Base-by-base conservation (phyloP, 176 grass and related monocot genomes). In the Aegilops sharonensis region DNA sequence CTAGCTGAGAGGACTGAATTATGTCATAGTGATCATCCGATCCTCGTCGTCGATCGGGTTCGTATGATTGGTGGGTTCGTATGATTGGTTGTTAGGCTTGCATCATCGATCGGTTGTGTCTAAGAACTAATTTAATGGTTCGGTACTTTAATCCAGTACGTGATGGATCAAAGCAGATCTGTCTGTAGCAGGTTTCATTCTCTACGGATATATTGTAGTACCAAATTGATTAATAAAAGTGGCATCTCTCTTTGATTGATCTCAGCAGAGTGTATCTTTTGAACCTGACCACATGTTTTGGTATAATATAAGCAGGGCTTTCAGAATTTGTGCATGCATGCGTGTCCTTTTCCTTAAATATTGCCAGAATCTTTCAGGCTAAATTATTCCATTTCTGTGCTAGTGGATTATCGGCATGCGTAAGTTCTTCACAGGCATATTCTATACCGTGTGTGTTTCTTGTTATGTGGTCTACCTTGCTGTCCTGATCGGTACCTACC, bases 21-120 rank as follows among this genome's bases (percentile, higher is more conserved):
- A 27, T 91, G 62, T 70, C 68, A 48, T n/a, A 68, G 47, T 84
- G 74, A 67, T 87, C 74, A 25, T 23, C 50, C 11, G 4, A 29
- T 64, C n/a, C 1, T 25, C n/a, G 23, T 25, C 61, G 61, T 5
- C 34, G 18, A 45, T 45, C 43, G 17, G 62, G 24, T 75, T 77
- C 82, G 43, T 42, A 88, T 91, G 70, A 88, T 91, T 91, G 82
- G 77, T 88, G 17, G 50, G 31, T 80, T 77, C 82, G 35, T 63
- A 88, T 91, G 70, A 88, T 91, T 91, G 82, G 82, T 88, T 91
- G 86, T 78, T 91, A 91, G 81, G 89, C 69, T 81, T 88, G 52
- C 39, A 85, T 91, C 63, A 91, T 81, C 78, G 78, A 64, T 64
- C 81, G 85, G 90, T 88, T 88, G 82, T 34, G 40, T 30, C 25